Evolutionary conservation across 805 yeast species (phyloP), one percentile per base, ranked within the genome.

Genomic region (Candida gorgasii): DNA sequence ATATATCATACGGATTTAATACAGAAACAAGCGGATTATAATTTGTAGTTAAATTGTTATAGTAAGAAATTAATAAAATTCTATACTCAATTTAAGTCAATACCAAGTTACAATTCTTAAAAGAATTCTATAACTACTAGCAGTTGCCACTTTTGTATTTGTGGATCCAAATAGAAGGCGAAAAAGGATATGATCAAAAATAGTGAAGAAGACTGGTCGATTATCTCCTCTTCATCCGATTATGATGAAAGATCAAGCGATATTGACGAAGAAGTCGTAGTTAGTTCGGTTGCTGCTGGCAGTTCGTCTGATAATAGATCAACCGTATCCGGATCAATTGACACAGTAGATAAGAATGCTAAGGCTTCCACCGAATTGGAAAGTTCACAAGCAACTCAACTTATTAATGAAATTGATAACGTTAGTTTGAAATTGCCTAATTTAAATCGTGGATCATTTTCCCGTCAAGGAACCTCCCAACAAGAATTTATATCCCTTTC

Each of bases 201-300:
- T 28, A 46, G 53, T 22, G 74, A 69, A 36, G 75, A 70, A 54
- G 75, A 70, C 35, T 70, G 75, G 75, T 62, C 75, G 5, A 64
- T 70, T 30, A 70, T 70, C 15, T 66, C 72, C 7, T 69, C 74
- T 8, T 61, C 63, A 28, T 68, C 74, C 1, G 75, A 70, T 32
- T 43, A 62, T 19, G 69, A 65, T 31, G 72, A 65, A 11, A 60
- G 55, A 27, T 50, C 62, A 11, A 47, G 51, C 32, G 44, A 46
- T 13, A 4, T 30, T 7, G 43, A 34, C 14, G 46, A 33, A n/a
- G 32, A 24, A 19, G 30, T 31, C 13, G 40, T 34, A 22, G 13
- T 23, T 23, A 23, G 19, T 4, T 34, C 37, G 4, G 20, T 34
- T 5, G 20, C 8, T 16, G 31, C 9, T 11, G 37, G 26, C 9